phyloP scores from a whole-genome alignment of 164 flowering plant species.

The Magnolia sinica region DNA sequence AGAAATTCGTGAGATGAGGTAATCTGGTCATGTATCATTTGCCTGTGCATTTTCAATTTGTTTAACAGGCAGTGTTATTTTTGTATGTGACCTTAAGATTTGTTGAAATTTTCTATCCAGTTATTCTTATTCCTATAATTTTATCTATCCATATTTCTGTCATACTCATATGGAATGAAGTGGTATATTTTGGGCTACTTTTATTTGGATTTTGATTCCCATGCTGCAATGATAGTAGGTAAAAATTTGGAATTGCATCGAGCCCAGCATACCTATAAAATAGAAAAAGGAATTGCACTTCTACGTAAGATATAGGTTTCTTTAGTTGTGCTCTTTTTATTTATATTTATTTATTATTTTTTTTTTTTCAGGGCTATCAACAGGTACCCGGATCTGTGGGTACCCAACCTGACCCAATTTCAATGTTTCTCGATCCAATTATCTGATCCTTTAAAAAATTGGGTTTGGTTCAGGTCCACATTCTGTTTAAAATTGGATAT shows the following conservation, averaged over 20 bases:
- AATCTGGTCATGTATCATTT: slow-evolving; percentile 9
- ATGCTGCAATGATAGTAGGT: background rate
- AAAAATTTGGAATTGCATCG: background rate
- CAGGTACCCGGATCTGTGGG: no score
- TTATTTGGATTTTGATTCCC: background rate
- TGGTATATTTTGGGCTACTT: background rate
- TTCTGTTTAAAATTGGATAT: no score
- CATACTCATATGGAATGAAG: background rate
- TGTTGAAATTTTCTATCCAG: background rate
- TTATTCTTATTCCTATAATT: background rate
- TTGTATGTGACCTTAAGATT: background rate
- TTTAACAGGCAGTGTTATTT: background rate
- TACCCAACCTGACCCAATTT: no score
- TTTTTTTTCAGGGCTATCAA: no score
- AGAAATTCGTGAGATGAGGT: slow-evolving; percentile 74
- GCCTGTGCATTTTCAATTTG: slow-evolving; percentile 5
- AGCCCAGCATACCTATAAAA: no score
- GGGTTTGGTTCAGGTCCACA: no score
- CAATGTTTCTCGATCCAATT: no score
- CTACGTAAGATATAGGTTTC: background rate
- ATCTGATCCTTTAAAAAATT: no score
- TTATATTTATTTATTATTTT: no score
- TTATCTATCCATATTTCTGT: background rate
- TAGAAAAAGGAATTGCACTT: no score
- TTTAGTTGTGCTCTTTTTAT: background rate